These are phyloP conservation scores for Puccinia brachypodii DNA, from an alignment of 1,284 basidiomycete genomes.

Conservation along the genomic window DNA sequence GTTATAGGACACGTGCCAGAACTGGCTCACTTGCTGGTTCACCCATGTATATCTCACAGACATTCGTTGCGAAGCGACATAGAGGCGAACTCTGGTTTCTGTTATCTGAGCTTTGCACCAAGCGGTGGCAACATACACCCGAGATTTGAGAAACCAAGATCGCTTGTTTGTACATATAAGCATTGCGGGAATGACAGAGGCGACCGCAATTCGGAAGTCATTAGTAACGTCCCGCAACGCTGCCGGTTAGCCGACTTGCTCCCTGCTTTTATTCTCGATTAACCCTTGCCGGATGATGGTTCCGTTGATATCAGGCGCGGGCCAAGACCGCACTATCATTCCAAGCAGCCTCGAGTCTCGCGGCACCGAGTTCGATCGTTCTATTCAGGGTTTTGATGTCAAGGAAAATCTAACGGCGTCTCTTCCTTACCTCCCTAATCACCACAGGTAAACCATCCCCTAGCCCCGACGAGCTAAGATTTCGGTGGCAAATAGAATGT, in stretches of 20 bases:
- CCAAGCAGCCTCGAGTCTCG: background rate
- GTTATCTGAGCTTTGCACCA: background rate
- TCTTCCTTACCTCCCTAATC: background rate
- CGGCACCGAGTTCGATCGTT: background rate
- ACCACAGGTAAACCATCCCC: background rate
- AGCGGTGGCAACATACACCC: background rate
- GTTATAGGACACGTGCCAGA: background rate
- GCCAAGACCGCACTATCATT: background rate
- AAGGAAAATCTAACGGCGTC: background rate
- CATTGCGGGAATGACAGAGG: background rate
- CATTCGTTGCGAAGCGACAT: background rate
- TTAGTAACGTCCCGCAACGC: background rate
- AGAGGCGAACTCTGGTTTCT: background rate
- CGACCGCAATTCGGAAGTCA: background rate
- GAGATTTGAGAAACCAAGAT: background rate
- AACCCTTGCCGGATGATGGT: background rate
- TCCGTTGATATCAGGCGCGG: background rate
- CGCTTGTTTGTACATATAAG: background rate
- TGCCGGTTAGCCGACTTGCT: background rate
- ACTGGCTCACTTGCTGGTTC: background rate
- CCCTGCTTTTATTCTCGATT: background rate
- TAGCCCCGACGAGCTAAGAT: constrained; percentile 10
- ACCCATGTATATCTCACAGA: background rate
- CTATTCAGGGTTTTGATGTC: background rate
- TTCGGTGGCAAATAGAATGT: constrained; percentile 15